phyloP scores from a whole-genome alignment of 2,329 filamentous ascomycete species.

The Penicillium sp. region DNA sequence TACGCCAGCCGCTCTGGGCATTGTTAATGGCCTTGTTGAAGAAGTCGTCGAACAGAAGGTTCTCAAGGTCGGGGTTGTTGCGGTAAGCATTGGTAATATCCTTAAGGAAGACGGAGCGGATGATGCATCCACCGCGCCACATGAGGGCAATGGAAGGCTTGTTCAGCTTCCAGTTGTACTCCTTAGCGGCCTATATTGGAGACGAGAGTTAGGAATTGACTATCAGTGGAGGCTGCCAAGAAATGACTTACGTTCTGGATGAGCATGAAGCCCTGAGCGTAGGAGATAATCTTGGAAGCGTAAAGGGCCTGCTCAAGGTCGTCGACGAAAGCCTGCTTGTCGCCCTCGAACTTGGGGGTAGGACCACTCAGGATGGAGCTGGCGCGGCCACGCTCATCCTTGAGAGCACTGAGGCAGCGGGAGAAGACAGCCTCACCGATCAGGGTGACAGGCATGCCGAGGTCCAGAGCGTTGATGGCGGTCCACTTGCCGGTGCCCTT shows the following conservation, averaged over 20 bases:
- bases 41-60: constrained; percentile 98
- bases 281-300: constrained; percentile 99
- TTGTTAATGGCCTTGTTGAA: constrained; percentile 99
- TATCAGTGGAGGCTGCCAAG: not conserved
- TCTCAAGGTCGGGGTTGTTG: constrained; percentile 89
- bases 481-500: constrained; percentile 99
- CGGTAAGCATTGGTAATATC: constrained; percentile 98
- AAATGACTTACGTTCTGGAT: constrained; percentile 80
- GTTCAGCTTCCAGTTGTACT: constrained; percentile 98
- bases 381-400: constrained; percentile 85
- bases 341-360: constrained; percentile 75
- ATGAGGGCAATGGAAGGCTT: constrained; percentile 99
- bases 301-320: constrained; percentile 99
- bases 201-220: not conserved
- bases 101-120: constrained; percentile 99
- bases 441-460: constrained; percentile 96
- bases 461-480: constrained; percentile 96
- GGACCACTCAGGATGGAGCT: constrained; percentile 76
- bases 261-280: constrained; percentile 99
- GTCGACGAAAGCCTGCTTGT: constrained; percentile 90
- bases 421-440: constrained; percentile 97
- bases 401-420: constrained; percentile 90
- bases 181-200: constrained; percentile 72
- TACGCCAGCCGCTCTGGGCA: constrained; percentile 88
- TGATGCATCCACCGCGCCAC: constrained; percentile 99